Evolutionary conservation across 495 filamentous ascomycete species (phyloP).

Genomic region (Diplogelasinospora grovesii): DNA sequence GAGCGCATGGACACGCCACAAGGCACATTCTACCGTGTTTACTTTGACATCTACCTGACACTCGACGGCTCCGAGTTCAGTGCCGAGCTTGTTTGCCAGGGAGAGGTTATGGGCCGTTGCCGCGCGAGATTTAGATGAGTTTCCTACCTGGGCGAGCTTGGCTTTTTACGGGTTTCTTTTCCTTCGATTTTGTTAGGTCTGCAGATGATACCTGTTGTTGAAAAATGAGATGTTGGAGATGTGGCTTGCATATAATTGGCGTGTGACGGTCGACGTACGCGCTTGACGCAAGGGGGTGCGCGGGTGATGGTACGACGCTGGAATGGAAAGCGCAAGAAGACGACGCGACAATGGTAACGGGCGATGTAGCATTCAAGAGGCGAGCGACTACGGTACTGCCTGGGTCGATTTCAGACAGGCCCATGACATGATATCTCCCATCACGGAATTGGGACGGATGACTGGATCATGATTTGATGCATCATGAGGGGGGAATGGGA

Average conservation of each 20-base stretch:
- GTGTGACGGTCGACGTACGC: neutral
- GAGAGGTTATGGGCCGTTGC: slow-evolving; percentile 97
- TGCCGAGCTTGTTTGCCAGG: slow-evolving; percentile 95
- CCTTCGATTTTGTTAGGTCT: slow-evolving; percentile 24
- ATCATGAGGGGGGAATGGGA: no score
- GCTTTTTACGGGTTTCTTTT: slow-evolving; percentile 12
- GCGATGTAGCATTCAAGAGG: no score
- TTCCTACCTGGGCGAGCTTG: neutral
- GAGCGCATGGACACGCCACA: slow-evolving; percentile 99
- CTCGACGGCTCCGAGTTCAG: slow-evolving; percentile 97
- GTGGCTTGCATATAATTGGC: neutral
- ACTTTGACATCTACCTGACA: slow-evolving; percentile 78
- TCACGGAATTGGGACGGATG: no score
- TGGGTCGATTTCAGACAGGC: no score
- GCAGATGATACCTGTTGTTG: slow-evolving; percentile 33
- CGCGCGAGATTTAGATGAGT: slow-evolving; percentile 71
- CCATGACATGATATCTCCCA: no score
- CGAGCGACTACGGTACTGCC: no score
- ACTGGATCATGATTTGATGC: no score
- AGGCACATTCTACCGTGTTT: slow-evolving; percentile 92
- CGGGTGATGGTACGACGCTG: no score
- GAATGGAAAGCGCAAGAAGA: no score
- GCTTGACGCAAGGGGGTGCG: no score
- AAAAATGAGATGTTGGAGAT: slow-evolving; percentile 13
- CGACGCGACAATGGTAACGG: no score